Evolutionary conservation across 2,329 filamentous ascomycete species (phyloP).

Genomic region (Exutisphaerella laricina): DNA sequence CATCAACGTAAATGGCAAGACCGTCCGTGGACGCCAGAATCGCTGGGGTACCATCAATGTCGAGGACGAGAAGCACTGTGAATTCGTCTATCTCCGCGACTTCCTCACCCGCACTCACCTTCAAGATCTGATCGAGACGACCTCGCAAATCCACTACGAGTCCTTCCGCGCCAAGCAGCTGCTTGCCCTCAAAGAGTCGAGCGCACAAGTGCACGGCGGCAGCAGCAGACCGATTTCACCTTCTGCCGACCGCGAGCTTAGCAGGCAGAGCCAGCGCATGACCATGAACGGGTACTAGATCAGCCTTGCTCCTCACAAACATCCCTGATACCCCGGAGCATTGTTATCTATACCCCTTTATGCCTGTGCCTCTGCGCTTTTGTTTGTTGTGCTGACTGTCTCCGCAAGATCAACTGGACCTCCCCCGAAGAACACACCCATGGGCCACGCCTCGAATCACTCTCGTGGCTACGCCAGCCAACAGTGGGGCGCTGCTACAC

Average conservation of each 20-base stretch:
- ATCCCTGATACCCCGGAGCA: slow-evolving; percentile 19
- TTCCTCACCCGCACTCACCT: slow-evolving; percentile 98
- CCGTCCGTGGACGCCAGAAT: slow-evolving; percentile 90
- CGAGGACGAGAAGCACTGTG: slow-evolving; percentile 98
- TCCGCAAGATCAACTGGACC: slow-evolving; percentile 5
- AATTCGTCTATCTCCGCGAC: slow-evolving; percentile 97
- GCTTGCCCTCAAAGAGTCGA: slow-evolving; percentile 96
- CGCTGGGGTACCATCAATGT: slow-evolving; percentile 99
- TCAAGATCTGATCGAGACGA: slow-evolving; percentile 98
- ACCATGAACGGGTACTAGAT: slow-evolving; percentile 97
- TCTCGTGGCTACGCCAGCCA: slow-evolving; percentile 14
- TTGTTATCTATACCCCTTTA: slow-evolving; percentile 19
- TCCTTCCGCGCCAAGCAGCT: slow-evolving; percentile 98
- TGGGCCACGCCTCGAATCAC: slow-evolving; percentile 3
- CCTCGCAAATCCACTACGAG: slow-evolving; percentile 99
- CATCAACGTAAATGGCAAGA: slow-evolving; percentile 94
- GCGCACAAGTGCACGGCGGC: slow-evolving; percentile 72
- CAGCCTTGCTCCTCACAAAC: slow-evolving; percentile 12
- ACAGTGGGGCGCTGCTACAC: slow-evolving; percentile 1
- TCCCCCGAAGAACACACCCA: slow-evolving; percentile 3
- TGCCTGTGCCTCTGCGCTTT: slow-evolving; percentile 7
- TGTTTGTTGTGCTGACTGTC: slow-evolving; percentile 14
- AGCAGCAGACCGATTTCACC: slow-evolving; percentile 72
- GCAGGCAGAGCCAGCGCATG: slow-evolving; percentile 93
- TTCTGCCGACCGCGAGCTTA: slow-evolving; percentile 87